phyloP scores from a whole-genome alignment of 345 rosid genomes.

The Aquilaria sinensis region DNA sequence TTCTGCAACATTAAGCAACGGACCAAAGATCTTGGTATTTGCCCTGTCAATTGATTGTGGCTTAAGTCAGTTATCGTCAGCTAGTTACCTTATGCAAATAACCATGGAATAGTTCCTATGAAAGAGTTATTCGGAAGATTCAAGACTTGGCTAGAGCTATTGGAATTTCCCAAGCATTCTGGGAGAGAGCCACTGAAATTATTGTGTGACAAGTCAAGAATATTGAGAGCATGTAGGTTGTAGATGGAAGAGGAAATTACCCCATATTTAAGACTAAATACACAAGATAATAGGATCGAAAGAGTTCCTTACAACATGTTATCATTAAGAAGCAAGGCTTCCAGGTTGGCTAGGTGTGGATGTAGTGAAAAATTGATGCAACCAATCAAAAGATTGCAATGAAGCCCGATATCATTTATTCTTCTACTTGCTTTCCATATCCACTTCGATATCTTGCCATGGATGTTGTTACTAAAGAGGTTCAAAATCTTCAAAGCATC shows the following conservation, averaged over 20 bases:
- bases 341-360: too few relatives aligned
- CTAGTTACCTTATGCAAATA: background rate
- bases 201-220: background rate
- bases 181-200: too few relatives aligned
- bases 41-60: too few relatives aligned
- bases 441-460: too few relatives aligned
- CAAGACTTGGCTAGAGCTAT: background rate
- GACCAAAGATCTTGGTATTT: too few relatives aligned
- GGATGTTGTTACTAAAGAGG: background rate
- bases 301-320: too few relatives aligned
- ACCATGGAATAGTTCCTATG: background rate
- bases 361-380: too few relatives aligned
- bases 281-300: too few relatives aligned
- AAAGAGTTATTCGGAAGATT: constrained; percentile 1
- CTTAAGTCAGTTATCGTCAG: background rate
- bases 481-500: too few relatives aligned
- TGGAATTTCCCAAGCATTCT: background rate
- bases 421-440: background rate
- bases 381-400: background rate
- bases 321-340: too few relatives aligned
- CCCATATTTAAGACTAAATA: background rate
- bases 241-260: background rate
- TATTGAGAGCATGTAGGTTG: too few relatives aligned
- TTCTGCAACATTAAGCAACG: too few relatives aligned
- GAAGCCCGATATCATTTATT: constrained; percentile 2